Evolutionary conservation across 805 yeast species (phyloP).

Genomic region (Nakazawaea laoshanensis): DNA sequence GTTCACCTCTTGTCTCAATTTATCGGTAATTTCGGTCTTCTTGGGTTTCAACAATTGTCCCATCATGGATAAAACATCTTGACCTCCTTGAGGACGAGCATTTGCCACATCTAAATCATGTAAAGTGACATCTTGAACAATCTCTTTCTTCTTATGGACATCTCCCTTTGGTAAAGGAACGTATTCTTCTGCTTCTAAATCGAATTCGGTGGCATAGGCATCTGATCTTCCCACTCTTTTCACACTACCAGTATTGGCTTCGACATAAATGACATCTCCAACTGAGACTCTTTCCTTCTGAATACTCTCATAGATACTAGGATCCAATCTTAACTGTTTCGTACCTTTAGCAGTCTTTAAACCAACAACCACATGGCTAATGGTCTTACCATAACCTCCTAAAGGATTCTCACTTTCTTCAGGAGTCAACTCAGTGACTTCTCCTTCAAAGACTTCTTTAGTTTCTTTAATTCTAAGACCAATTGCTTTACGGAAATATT

Average conservation of each 20-base stretch:
- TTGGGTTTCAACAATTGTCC: constrained; percentile 94
- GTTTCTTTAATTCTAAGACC: constrained; percentile 95
- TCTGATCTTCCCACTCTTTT: constrained; percentile 98
- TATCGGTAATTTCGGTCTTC: constrained; percentile 95
- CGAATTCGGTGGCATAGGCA: constrained; percentile 97
- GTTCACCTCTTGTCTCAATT: constrained; percentile 86
- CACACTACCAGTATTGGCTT: constrained; percentile 95
- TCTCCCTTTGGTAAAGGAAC: constrained; percentile 99
- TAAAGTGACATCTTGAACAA: constrained; percentile 93
- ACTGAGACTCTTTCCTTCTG: constrained; percentile 91
- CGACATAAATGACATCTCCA: constrained; percentile 96
- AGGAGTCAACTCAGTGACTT: constrained; percentile 90
- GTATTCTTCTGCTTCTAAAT: constrained; percentile 96
- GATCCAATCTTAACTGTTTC: constrained; percentile 83
- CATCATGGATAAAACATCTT: constrained; percentile 92
- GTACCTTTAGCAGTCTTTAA: constrained; percentile 89
- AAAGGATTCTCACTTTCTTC: constrained; percentile 95
- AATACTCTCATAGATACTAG: constrained; percentile 85
- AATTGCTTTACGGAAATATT: constrained; percentile 92
- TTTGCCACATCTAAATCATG: constrained; percentile 96
- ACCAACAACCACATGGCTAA: constrained; percentile 88
- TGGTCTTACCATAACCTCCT: constrained; percentile 97
- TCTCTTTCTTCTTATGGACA: constrained; percentile 95
- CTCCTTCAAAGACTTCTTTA: constrained; percentile 97
- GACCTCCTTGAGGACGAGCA: constrained; percentile 95